These are phyloP conservation scores for Saccharomyces hybrid DNA, from an alignment of 1,139 yeast species.

Conservation along the genomic window DNA sequence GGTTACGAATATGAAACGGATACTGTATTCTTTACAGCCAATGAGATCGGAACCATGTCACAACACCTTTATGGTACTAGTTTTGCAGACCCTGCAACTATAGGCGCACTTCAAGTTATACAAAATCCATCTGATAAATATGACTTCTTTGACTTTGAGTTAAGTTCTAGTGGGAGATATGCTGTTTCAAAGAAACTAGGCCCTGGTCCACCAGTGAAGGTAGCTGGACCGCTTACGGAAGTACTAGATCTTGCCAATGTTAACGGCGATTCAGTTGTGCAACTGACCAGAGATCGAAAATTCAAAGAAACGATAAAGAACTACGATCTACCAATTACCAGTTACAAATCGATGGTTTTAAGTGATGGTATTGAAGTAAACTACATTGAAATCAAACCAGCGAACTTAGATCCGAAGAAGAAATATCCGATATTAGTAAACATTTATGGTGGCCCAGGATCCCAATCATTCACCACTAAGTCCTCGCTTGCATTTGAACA, in stretches of 20 bases:
- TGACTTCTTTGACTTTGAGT: slow-evolving; percentile 22
- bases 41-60: slow-evolving; percentile 48
- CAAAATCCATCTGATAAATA: slow-evolving; percentile 20
- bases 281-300: slow-evolving; percentile 27
- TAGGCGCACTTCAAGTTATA: slow-evolving; percentile 9
- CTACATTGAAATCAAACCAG: slow-evolving; percentile 70
- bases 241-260: slow-evolving; percentile 13
- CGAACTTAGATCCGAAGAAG: slow-evolving; percentile 47
- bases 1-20: slow-evolving; percentile 48
- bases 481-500: slow-evolving; percentile 61
- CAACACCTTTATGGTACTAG: slow-evolving; percentile 48
- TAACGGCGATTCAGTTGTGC: slow-evolving; percentile 11
- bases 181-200: slow-evolving; percentile 25
- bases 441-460: slow-evolving; percentile 93
- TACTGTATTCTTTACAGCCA: slow-evolving; percentile 55
- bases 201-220: slow-evolving; percentile 21
- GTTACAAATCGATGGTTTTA: slow-evolving; percentile 42
- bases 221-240: slow-evolving; percentile 23
- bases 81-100: slow-evolving; percentile 16
- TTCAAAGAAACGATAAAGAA: slow-evolving; percentile 28
- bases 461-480: slow-evolving; percentile 56
- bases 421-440: slow-evolving; percentile 76
- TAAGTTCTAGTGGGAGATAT: slow-evolving; percentile 28
- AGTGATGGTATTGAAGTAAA: slow-evolving; percentile 48
- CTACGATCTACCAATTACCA: slow-evolving; percentile 50